Base-by-base conservation (phyloP, 768 basidiomycete species). In the Cubamyces sp. region DNA sequence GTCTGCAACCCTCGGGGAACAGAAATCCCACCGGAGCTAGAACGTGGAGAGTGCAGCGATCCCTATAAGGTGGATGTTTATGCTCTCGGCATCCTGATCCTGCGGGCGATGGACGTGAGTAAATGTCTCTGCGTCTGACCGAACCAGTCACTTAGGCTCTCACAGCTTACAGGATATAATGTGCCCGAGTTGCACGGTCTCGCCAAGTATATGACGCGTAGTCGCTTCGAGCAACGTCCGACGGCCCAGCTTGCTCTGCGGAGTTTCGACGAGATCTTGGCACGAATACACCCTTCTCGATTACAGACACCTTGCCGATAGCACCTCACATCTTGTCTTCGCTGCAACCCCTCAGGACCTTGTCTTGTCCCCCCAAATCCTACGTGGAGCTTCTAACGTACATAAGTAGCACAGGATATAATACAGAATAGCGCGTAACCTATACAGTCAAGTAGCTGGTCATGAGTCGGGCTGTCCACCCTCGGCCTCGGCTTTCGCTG, bases 61-160 rank as follows among this genome's bases (percentile, higher is more conserved):
- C 86, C 88, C 4, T 91, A 83, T 70, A 90, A 88, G 74, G 75
- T 88, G 8, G 90, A 92, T 68, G 81, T 91, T 2, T 92, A 88
- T 87, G 87, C 87, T 15, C 73, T 90, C 30, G 90, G 79, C 19
- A 76, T 88, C 16, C 77, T 90, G 3, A 82, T 91, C 28, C 71
- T 89, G 43, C 81, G 84, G 21, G 84, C 84, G 43, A 87, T 84
- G 76, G 82, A 89, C 76, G 90, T 88, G 73, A 49, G 77, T 67
- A 16, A 19, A 37, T 54, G 19, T 64, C 28, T 34, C 25, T 2
- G 37, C 14, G 40, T 55, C 5, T 21, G 49, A 52, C 15, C n/a
- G 21, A 12, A 30, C 57, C 64, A 66, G 52, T 69, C 53, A 30
- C 40, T 40, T 19, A 56, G 34, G 21, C 25, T n/a, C 8, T 25